Evolutionary conservation across 257 asterid species (phyloP).

Genomic region (Galeopsis tetrahit): DNA sequence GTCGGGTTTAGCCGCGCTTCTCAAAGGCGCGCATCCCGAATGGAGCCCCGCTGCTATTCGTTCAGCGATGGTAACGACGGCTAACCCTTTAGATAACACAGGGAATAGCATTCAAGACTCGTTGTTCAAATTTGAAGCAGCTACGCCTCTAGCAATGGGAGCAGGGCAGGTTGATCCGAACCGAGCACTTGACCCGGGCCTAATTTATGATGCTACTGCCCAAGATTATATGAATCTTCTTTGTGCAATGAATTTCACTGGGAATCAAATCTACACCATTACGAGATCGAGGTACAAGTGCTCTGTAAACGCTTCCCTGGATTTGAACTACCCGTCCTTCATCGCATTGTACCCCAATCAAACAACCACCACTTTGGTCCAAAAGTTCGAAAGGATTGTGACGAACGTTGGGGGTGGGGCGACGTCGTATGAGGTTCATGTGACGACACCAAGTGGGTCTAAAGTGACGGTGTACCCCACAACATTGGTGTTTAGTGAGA

Average conservation of each 20-base stretch:
- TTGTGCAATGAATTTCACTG: slow-evolving; percentile 42
- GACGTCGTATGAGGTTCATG: slow-evolving; percentile 28
- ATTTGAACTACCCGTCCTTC: slow-evolving; percentile 43
- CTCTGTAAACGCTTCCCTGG: slow-evolving; percentile 10
- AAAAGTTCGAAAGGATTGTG: slow-evolving; percentile 26
- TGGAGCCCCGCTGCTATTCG: slow-evolving; percentile 57
- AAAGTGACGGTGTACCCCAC: slow-evolving; percentile 22
- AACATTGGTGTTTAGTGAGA: slow-evolving; percentile 23
- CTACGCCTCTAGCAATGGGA: slow-evolving; percentile 44
- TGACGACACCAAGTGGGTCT: slow-evolving; percentile 30
- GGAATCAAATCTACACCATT: slow-evolving; percentile 36
- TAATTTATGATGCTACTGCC: slow-evolving; percentile 39
- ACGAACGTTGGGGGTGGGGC: slow-evolving; percentile 38
- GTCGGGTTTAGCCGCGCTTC: slow-evolving; percentile 47
- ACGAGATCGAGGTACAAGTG: slow-evolving; percentile 37
- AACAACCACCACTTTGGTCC: neutral
- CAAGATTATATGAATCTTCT: slow-evolving; percentile 45
- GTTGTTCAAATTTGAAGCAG: slow-evolving; percentile 23
- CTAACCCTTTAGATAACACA: slow-evolving; percentile 39
- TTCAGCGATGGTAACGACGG: slow-evolving; percentile 52
- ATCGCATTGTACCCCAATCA: slow-evolving; percentile 33
- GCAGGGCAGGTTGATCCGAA: slow-evolving; percentile 44
- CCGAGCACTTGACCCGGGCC: slow-evolving; percentile 38
- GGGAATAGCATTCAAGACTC: slow-evolving; percentile 31
- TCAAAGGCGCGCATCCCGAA: slow-evolving; percentile 51